Percentiles rank a stretch among this genome's conserved stretches.
phyloP scores from a whole-genome alignment of 345 rosid species.

The Hevea brasiliensis region DNA sequence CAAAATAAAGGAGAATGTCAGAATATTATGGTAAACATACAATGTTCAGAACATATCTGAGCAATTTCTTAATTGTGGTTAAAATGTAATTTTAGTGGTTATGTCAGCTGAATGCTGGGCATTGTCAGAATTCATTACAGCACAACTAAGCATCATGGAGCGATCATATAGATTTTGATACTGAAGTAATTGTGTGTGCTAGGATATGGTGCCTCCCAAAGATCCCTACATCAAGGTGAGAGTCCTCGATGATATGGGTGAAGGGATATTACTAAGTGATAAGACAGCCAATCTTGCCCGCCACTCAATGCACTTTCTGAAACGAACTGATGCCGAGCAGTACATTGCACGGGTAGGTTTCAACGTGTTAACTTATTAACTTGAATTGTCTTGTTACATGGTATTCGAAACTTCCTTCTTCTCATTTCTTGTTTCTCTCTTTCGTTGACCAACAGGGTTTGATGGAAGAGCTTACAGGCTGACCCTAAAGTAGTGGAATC shows the following conservation, averaged over 20 bases:
- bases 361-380: not conserved
- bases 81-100: not conserved
- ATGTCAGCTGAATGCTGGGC: not conserved
- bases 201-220: conserved; percentile 98
- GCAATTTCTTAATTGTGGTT: not conserved
- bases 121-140: not conserved
- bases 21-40: not conserved
- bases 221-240: conserved; percentile 93
- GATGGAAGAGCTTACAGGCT: conserved; percentile 83
- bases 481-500: conserved; percentile 14
- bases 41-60: not conserved
- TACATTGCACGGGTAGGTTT: conserved; percentile 76
- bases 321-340: conserved; percentile 90
- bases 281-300: conserved; percentile 65
- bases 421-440: not conserved
- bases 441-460: conserved; percentile 57
- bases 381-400: not conserved
- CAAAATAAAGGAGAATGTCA: not conserved
- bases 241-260: conserved; percentile 77
- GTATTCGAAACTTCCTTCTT: not conserved
- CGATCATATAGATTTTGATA: not conserved
- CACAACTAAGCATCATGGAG: not conserved
- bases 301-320: conserved; percentile 89
- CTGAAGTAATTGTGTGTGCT: conserved; percentile 2
- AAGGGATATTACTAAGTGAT: conserved; percentile 67